Evolutionary conservation across 2,329 filamentous ascomycete genomes (phyloP).

Genomic region (Diaporthe vexans): DNA sequence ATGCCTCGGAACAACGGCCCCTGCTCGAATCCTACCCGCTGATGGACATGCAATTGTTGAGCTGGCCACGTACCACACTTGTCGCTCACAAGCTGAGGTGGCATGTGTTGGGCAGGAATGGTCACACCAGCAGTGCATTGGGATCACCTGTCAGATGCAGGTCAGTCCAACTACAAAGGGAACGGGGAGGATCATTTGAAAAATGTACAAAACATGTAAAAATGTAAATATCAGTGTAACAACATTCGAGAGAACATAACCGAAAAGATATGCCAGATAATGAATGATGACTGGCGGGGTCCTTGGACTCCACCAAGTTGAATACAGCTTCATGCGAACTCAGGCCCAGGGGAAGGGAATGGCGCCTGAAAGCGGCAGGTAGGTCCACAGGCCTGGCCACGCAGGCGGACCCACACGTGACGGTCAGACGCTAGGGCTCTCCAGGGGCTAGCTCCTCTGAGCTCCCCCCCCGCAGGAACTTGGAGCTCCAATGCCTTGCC

Average conservation of each 20-base stretch:
- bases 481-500: slow-evolving; percentile 3
- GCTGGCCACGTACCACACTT: too few species aligned
- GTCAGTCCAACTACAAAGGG: background rate
- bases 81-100: background rate
- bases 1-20: background rate
- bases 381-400: background rate
- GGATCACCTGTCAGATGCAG: background rate
- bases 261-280: background rate
- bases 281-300: background rate
- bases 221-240: background rate
- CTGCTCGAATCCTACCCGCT: too few species aligned
- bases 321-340: background rate
- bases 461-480: background rate
- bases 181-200: background rate
- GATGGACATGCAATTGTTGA: background rate
- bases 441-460: background rate
- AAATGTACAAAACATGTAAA: background rate
- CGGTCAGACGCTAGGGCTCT: background rate
- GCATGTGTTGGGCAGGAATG: background rate
- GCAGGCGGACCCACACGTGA: slow-evolving; percentile 3
- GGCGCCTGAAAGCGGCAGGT: background rate
- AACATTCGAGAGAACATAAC: too few species aligned
- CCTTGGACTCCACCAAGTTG: background rate
- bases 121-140: background rate
- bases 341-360: background rate